A percentile compares a stretch with the other conserved stretches of the same genome.
These are phyloP conservation scores for Aspergillus taichungensis DNA, from an alignment of 495 filamentous ascomycete genomes.

Conservation along the genomic window DNA sequence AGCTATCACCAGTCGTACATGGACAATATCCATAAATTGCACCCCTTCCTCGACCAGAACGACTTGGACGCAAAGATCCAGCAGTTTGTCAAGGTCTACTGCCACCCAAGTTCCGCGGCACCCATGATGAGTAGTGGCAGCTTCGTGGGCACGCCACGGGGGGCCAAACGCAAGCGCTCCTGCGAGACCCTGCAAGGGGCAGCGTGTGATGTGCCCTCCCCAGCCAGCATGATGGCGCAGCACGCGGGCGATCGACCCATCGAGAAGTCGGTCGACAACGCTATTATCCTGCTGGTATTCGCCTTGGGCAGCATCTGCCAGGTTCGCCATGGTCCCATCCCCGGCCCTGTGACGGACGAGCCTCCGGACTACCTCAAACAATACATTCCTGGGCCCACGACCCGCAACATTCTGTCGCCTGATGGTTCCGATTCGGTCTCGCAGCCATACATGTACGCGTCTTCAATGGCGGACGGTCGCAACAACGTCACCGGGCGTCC, in stretches of 20 bases:
- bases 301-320: conserved; percentile 80
- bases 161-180: conserved; percentile 39
- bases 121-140: conserved; percentile 7
- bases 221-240: conserved; percentile 4
- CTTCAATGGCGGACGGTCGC: conserved; percentile 9
- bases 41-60: conserved; percentile 68
- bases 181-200: conserved; percentile 20
- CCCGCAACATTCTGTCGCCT: conserved; percentile 20
- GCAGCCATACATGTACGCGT: conserved; percentile 13
- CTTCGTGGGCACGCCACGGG: conserved; percentile 15
- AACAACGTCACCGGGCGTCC: conserved; percentile 8
- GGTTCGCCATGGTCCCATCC: conserved; percentile 45
- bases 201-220: conserved; percentile 15
- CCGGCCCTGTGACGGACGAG: conserved; percentile 42
- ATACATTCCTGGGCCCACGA: conserved; percentile 16
- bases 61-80: conserved; percentile 41
- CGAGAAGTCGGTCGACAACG: conserved; percentile 48
- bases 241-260: conserved; percentile 12
- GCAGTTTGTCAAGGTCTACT: conserved; percentile 40
- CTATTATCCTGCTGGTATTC: conserved; percentile 71
- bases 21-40: conserved; percentile 74
- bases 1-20: conserved; percentile 64
- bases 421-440: conserved; percentile 18
- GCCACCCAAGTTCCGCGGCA: conserved; percentile 15
- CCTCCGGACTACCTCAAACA: conserved; percentile 18